These are phyloP conservation scores for Phytophthora niederhauseri DNA, from an alignment of 352 stramenopile genomes.

Conservation along the genomic window DNA sequence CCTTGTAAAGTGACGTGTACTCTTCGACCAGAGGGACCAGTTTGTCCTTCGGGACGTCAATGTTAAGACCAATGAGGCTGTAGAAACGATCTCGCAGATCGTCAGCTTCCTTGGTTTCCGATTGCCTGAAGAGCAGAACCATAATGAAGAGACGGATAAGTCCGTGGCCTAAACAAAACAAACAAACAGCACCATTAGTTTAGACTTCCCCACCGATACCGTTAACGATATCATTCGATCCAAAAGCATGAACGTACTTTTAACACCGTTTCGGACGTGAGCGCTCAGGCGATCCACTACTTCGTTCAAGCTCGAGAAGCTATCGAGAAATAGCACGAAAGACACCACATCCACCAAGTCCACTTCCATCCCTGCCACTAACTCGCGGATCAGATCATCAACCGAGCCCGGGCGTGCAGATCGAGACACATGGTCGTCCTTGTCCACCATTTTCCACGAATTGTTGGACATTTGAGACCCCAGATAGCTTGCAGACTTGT, in stretches of 20 bases:
- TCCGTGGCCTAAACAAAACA: constrained; percentile 42
- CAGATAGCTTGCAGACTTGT: constrained; percentile 37
- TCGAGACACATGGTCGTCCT: constrained; percentile 13
- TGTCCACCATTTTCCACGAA: constrained; percentile 32
- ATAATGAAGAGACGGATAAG: constrained; percentile 71
- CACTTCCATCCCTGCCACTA: constrained; percentile 45
- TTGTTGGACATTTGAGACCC: constrained; percentile 40
- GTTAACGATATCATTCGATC: background rate
- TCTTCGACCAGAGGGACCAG: constrained; percentile 48
- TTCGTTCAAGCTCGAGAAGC: constrained; percentile 67
- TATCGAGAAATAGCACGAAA: constrained; percentile 77
- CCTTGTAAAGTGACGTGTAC: constrained; percentile 55
- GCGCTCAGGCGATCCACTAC: constrained; percentile 60
- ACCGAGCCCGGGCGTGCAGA: constrained; percentile 23
- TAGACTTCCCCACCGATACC: background rate
- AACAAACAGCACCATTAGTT: constrained; percentile 13
- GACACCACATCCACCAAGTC: constrained; percentile 67
- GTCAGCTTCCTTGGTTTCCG: constrained; percentile 31
- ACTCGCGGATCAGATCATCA: constrained; percentile 42
- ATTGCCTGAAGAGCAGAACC: constrained; percentile 62
- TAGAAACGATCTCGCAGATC: constrained; percentile 57
- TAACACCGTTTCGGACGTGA: constrained; percentile 45
- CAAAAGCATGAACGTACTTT: constrained; percentile 40
- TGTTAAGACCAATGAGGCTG: constrained; percentile 45
- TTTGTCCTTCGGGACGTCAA: constrained; percentile 39